Base-by-base conservation (phyloP, 768 basidiomycete species). In the Mycena belliarum region DNA sequence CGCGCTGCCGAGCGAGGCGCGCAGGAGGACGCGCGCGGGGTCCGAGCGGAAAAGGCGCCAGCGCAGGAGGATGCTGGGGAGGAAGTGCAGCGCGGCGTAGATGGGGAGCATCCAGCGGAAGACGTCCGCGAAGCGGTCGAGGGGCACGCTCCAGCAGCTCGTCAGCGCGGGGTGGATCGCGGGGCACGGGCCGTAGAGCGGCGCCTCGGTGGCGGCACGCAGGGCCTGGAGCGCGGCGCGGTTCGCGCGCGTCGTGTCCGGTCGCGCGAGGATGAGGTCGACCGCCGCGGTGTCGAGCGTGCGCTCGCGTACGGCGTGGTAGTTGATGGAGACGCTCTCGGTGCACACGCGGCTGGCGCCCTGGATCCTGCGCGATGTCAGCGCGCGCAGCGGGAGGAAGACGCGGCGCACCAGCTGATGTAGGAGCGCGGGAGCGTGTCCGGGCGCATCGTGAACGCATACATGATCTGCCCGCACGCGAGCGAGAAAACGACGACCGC, bases 71-170 rank as follows among this genome's bases (percentile, higher is more conserved):
- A 98, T 75, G 46, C 88, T 80, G 1, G 96, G 95, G 24, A 97
- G 83, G 58, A 97, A 82, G 70, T 98, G 96, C 32, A 98, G 73
- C 0, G 93, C 94, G 21, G 91, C 87, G 65, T 98, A 98, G 37
- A 88, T 83, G 3, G 86, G 89, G 43, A 89, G 70, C 74, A 91
- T 93, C 89, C 83, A 95, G 73, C 82, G 84, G 70, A 88, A 91
- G 6, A 97, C 94, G n/a, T 82, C 76, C 63, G 88, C 80, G 72
- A 95, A 90, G 29, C 93, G 86, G 37, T 83, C 81, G 20, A 87
- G 61, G 11, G 82, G 84, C 1, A 86, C 85, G 11, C 75, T 70
- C 9, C 74, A 65, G 69, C 91, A 94, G 11, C 79, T 79, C 21
- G 88, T 81, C 29, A 70, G 76, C 70, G 61, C 83, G 3, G 95